Percentiles rank a stretch among this genome's conserved stretches.
phyloP scores from a whole-genome alignment of 148 eudicot genomes.

The Rhododendron kiyosumense region DNA sequence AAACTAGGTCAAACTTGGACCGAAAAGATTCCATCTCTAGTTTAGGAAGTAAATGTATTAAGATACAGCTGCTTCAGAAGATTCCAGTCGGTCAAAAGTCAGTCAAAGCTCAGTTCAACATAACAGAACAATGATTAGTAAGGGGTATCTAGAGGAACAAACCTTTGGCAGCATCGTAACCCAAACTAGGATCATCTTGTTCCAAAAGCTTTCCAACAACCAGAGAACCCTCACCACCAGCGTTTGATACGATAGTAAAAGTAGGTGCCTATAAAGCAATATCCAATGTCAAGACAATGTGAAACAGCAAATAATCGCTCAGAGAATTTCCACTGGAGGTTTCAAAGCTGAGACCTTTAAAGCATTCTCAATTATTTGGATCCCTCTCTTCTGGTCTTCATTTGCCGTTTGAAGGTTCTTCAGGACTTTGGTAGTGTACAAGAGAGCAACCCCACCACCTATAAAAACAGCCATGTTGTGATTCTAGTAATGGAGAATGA shows the following conservation, averaged over 20 bases:
- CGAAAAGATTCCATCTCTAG: background rate
- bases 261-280: slow-evolving; percentile 60
- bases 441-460: slow-evolving; percentile 97
- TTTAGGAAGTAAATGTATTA: background rate
- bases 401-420: slow-evolving; percentile 56
- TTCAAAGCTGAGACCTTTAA: slow-evolving; percentile 50
- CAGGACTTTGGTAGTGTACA: slow-evolving; percentile 72
- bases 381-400: slow-evolving; percentile 83
- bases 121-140: background rate
- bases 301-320: background rate
- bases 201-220: slow-evolving; percentile 89
- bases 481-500: background rate
- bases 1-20: background rate
- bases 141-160: slow-evolving; percentile 4
- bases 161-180: slow-evolving; percentile 96
- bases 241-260: slow-evolving; percentile 72
- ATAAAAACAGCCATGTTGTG: background rate
- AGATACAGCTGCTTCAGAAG: background rate
- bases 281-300: background rate
- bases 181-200: slow-evolving; percentile 63
- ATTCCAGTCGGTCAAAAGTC: background rate
- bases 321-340: background rate
- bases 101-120: background rate
- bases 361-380: slow-evolving; percentile 76
- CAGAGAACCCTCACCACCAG: slow-evolving; percentile 78